Conservation (phyloP, 148 eudicot genomes). For the Silene conica region DNA sequence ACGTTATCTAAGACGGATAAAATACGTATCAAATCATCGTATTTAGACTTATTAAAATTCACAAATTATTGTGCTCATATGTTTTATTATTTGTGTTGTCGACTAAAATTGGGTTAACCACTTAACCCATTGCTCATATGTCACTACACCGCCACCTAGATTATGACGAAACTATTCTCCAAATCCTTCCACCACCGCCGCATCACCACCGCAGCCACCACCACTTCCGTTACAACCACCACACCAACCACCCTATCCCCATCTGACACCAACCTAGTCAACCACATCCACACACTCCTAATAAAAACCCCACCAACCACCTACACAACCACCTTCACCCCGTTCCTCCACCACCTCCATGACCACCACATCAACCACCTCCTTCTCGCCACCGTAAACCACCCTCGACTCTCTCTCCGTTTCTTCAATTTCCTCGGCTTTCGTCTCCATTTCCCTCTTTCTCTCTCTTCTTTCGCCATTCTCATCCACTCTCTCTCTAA, state of each 20-base stretch:
- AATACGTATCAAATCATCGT: no score
- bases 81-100: no score
- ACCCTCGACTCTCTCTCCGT: conserved; percentile 61
- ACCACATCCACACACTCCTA: background rate
- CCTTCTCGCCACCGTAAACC: conserved; percentile 39
- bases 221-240: background rate
- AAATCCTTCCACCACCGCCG: background rate
- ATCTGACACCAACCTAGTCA: background rate
- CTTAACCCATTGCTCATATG: no score
- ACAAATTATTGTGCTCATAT: no score
- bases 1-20: no score
- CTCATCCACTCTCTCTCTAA: conserved; percentile 49
- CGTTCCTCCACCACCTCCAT: background rate
- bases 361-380: conserved; percentile 52
- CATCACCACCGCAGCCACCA: background rate
- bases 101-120: no score
- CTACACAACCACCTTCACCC: background rate
- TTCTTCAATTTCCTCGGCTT: conserved; percentile 88
- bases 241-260: background rate
- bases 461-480: conserved; percentile 61
- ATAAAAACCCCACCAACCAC: background rate
- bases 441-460: conserved; percentile 56
- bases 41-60: no score
- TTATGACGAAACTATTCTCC: background rate
- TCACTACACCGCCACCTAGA: background rate